Percentiles rank a stretch among this genome's conserved stretches.
These are phyloP conservation scores for Gracilaria caudata DNA, from an alignment of 23 red algal species.

Conservation along the genomic window DNA sequence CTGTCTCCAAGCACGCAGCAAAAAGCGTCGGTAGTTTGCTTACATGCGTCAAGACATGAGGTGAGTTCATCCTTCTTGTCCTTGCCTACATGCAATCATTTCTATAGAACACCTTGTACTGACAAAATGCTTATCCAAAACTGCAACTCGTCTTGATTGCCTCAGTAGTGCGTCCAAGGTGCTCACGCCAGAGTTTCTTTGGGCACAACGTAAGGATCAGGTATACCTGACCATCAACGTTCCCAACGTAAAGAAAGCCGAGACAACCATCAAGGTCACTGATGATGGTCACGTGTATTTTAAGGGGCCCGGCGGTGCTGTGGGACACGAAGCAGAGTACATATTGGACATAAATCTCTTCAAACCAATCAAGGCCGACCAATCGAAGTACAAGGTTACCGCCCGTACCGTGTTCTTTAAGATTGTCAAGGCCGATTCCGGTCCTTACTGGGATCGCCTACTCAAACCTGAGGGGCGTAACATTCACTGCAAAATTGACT, in stretches of 20 bases:
- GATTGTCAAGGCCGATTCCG: slow-evolving; percentile 80
- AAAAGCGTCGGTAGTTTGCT: neutral
- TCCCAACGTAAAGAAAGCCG: slow-evolving; percentile 85
- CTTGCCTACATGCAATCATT: neutral
- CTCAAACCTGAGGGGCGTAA: slow-evolving; percentile 78
- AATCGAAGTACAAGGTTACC: slow-evolving; percentile 67
- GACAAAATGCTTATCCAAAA: neutral
- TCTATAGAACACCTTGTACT: neutral
- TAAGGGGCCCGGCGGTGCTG: slow-evolving; percentile 76
- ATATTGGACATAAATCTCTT: slow-evolving; percentile 83
- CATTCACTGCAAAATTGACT: slow-evolving; percentile 96
- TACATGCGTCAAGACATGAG: slow-evolving; percentile 42
- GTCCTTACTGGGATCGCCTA: slow-evolving; percentile 93
- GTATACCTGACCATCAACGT: slow-evolving; percentile 90
- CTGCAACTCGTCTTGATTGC: neutral
- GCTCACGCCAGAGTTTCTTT: slow-evolving; percentile 89
- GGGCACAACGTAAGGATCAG: slow-evolving; percentile 96
- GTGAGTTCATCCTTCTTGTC: neutral
- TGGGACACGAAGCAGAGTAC: slow-evolving; percentile 83
- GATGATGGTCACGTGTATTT: slow-evolving; percentile 86
- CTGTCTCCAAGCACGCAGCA: neutral
- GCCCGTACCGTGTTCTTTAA: slow-evolving; percentile 80
- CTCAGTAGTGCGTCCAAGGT: neutral
- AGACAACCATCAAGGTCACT: slow-evolving; percentile 59
- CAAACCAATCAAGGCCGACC: slow-evolving; percentile 81